Evolutionary conservation across 2,329 filamentous ascomycete species (phyloP).

Genomic region (Myriangium duriaei): DNA sequence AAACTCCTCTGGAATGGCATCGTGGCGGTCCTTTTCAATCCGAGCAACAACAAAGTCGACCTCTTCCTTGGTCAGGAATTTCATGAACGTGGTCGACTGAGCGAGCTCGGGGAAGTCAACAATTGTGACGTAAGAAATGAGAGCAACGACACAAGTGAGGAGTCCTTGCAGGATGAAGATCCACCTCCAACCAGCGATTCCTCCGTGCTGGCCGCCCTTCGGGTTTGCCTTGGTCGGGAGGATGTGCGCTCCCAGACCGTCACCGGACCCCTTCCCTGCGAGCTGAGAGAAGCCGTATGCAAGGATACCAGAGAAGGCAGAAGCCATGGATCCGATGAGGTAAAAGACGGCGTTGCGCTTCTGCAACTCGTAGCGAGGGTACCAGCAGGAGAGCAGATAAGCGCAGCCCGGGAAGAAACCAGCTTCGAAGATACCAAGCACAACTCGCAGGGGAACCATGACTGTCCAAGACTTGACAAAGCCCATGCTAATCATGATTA

Average conservation of each 20-base stretch:
- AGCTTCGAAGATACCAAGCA: conserved; percentile 53
- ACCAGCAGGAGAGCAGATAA: conserved; percentile 42
- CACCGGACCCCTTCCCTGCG: conserved; percentile 18
- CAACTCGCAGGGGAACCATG: conserved; percentile 42
- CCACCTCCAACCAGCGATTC: conserved; percentile 31
- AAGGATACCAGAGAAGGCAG: conserved; percentile 35
- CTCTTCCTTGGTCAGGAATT: conserved; percentile 35
- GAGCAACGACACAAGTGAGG: conserved; percentile 30
- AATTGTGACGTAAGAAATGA: conserved; percentile 30
- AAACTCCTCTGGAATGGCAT: conserved; percentile 38
- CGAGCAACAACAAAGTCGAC: conserved; percentile 37
- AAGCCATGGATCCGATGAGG: conserved; percentile 35
- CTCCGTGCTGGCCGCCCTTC: conserved; percentile 10
- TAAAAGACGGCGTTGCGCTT: conserved; percentile 37
- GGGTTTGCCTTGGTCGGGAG: conserved; percentile 20
- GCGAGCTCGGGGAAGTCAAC: conserved; percentile 35
- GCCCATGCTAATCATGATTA: conserved; percentile 51
- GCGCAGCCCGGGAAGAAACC: conserved; percentile 54
- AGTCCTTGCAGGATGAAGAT: conserved; percentile 30
- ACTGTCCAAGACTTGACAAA: conserved; percentile 43
- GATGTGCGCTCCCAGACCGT: conserved; percentile 21
- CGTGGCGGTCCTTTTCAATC: conserved; percentile 41
- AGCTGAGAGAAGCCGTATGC: conserved; percentile 25
- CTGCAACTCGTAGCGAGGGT: conserved; percentile 25
- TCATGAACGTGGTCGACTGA: conserved; percentile 34